Conservation (phyloP, 2,329 filamentous ascomycete genomes). For the Curvularia eragrostidis region DNA sequence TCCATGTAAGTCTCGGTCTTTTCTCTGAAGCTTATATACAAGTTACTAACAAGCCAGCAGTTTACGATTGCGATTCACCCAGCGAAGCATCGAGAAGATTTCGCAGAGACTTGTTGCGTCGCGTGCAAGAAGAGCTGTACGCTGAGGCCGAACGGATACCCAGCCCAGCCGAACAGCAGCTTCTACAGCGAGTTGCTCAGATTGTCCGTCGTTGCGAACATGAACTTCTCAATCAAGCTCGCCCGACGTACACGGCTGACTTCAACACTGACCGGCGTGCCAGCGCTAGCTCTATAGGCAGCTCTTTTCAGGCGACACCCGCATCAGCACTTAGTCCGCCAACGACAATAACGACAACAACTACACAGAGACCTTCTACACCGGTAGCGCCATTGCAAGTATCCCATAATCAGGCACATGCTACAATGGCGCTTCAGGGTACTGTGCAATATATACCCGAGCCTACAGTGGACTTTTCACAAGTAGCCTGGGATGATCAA, state of each 20-base stretch:
- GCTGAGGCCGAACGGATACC: slow-evolving; percentile 29
- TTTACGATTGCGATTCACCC: slow-evolving; percentile 44
- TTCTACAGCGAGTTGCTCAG: slow-evolving; percentile 35
- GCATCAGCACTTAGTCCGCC: background rate
- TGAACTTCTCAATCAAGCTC: slow-evolving; percentile 29
- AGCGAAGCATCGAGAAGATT: slow-evolving; percentile 38
- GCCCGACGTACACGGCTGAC: background rate
- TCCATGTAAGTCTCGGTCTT: slow-evolving; percentile 41
- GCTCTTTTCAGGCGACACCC: slow-evolving; percentile 9
- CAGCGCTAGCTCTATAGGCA: slow-evolving; percentile 9
- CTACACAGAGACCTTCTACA: slow-evolving; percentile 1
- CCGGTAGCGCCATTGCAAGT: background rate
- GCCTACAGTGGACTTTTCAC: slow-evolving; percentile 7
- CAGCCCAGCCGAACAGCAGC: slow-evolving; percentile 32
- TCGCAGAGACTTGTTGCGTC: slow-evolving; percentile 44
- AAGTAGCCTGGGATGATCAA: slow-evolving; percentile 14
- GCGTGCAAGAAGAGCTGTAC: slow-evolving; percentile 44
- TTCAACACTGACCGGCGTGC: slow-evolving; percentile 5
- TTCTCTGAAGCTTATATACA: background rate
- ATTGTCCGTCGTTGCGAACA: slow-evolving; percentile 40
- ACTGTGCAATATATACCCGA: slow-evolving; percentile 8
- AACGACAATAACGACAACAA: background rate
- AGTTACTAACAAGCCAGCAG: slow-evolving; percentile 25
- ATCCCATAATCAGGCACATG: background rate
- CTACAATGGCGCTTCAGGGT: background rate